These are phyloP conservation scores for Kuraishia piskuri DNA, from an alignment of 805 yeast genomes.

Conservation along the genomic window DNA sequence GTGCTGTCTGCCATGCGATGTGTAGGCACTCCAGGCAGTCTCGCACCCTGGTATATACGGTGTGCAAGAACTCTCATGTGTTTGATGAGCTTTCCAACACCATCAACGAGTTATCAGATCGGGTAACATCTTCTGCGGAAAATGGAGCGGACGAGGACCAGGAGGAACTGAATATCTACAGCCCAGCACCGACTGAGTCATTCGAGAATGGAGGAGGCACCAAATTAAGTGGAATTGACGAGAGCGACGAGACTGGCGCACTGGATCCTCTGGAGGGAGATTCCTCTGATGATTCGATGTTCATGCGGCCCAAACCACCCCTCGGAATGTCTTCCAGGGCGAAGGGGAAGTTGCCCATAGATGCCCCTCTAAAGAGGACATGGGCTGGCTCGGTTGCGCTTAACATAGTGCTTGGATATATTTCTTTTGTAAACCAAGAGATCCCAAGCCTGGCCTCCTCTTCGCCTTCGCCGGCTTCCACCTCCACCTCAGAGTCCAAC, in stretches of 20 bases:
- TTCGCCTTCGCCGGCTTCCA: background rate
- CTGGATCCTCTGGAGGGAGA: background rate
- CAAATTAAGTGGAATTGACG: background rate
- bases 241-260: background rate
- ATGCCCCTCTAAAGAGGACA: constrained; percentile 36
- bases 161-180: background rate
- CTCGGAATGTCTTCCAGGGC: constrained; percentile 55
- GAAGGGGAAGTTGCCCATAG: constrained; percentile 41
- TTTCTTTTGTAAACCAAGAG: constrained; percentile 17
- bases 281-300: constrained; percentile 27
- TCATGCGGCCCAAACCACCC: constrained; percentile 41
- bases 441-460: constrained; percentile 18
- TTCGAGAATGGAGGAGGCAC: background rate
- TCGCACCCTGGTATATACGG: constrained; percentile 41
- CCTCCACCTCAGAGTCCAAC: background rate
- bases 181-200: background rate
- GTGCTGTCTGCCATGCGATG: constrained; percentile 45
- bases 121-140: background rate
- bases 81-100: constrained; percentile 28
- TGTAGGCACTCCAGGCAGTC: constrained; percentile 44
- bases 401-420: constrained; percentile 27
- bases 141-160: background rate
- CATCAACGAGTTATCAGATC: constrained; percentile 19
- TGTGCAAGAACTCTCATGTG: constrained; percentile 31
- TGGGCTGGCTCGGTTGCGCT: constrained; percentile 55